phyloP scores from a whole-genome alignment of 208 protist genomes.

The Leishmania gerbilli region DNA sequence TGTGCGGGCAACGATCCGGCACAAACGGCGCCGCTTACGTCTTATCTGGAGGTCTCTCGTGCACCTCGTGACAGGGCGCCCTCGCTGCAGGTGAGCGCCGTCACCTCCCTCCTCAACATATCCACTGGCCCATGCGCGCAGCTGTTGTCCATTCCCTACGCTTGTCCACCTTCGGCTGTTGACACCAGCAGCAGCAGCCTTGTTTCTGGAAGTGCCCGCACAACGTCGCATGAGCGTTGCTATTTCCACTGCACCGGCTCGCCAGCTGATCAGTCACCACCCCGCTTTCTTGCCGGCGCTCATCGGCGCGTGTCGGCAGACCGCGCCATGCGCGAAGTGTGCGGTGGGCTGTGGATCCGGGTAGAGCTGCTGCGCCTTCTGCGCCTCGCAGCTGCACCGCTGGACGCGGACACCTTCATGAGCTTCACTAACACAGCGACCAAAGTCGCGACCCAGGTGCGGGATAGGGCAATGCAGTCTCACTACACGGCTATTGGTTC shows the following conservation, averaged over 20 bases:
- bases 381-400: slow-evolving; percentile 31
- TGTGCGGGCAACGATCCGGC: background rate
- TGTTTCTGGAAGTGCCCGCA: slow-evolving; percentile 8
- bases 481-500: slow-evolving; percentile 36
- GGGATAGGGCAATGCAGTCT: slow-evolving; percentile 20
- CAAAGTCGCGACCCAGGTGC: slow-evolving; percentile 11
- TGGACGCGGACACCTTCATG: slow-evolving; percentile 25
- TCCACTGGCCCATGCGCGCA: slow-evolving; percentile 43
- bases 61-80: slow-evolving; percentile 7
- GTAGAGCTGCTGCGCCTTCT: slow-evolving; percentile 47
- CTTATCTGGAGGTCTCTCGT: slow-evolving; percentile 11
- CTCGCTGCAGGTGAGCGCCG: slow-evolving; percentile 30
- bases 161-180: slow-evolving; percentile 21
- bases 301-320: slow-evolving; percentile 18
- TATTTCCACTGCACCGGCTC: background rate
- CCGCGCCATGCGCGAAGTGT: slow-evolving; percentile 32
- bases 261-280: slow-evolving; percentile 16
- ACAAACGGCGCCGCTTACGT: slow-evolving; percentile 1
- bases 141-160: slow-evolving; percentile 45
- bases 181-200: slow-evolving; percentile 9
- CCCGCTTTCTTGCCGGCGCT: slow-evolving; percentile 9
- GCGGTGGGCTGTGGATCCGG: slow-evolving; percentile 46
- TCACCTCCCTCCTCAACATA: slow-evolving; percentile 47
- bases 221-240: slow-evolving; percentile 5
- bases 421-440: slow-evolving; percentile 24